phyloP scores from a whole-genome alignment of 257 asterid genomes.

The Fraxinus quadrangulata region DNA sequence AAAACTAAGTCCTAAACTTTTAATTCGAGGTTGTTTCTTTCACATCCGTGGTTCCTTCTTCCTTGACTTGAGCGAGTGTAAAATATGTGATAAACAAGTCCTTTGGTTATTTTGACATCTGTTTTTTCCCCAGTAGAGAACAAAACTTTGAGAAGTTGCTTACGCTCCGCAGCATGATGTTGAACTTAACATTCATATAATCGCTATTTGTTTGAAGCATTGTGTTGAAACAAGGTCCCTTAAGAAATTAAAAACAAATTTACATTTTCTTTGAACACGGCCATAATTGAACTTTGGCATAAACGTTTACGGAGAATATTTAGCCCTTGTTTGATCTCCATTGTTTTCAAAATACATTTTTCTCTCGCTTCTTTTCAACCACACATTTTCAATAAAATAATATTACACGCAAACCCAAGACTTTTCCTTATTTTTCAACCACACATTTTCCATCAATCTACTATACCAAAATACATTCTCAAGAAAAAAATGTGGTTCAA shows the following conservation, averaged over 20 bases:
- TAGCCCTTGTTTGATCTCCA: too few relatives aligned
- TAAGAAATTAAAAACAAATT: neutral
- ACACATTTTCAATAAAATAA: too few relatives aligned
- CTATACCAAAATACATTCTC: too few relatives aligned
- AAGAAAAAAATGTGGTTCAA: too few relatives aligned
- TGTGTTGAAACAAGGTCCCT: neutral
- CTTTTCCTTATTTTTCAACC: too few relatives aligned
- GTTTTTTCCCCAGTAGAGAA: neutral
- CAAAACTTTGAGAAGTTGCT: neutral
- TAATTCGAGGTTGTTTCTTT: neutral
- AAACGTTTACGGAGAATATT: neutral
- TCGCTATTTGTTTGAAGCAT: slow-evolving; percentile 17
- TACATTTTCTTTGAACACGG: neutral
- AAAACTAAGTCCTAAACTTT: slow-evolving; percentile 19
- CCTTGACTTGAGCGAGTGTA: neutral
- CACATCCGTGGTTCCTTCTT: neutral
- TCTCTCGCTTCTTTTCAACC: too few relatives aligned
- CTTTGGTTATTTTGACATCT: slow-evolving; percentile 9
- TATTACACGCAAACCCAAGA: too few relatives aligned
- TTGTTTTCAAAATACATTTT: too few relatives aligned
- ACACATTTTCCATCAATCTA: too few relatives aligned
- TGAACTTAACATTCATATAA: slow-evolving; percentile 2
- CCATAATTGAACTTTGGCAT: neutral
- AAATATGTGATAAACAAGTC: neutral
- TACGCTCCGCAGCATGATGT: slow-evolving; percentile 12